Evolutionary conservation across 768 basidiomycete genomes (phyloP), one percentile per base, ranked within the genome.

Genomic region (Psilocybe subaeruginosa): DNA sequence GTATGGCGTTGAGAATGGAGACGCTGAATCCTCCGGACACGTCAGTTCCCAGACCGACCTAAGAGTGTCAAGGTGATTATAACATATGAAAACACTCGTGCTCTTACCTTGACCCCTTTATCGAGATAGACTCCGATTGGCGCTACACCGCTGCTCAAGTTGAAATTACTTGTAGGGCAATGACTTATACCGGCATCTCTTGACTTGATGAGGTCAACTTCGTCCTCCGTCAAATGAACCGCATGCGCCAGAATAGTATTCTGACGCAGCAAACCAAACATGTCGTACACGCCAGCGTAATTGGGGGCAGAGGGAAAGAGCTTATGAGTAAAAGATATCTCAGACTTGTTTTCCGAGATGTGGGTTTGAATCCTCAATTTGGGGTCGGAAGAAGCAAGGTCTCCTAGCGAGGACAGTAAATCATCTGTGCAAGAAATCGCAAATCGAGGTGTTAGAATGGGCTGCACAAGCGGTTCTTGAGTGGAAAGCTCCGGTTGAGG

Each of bases 11-110:
- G 62, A 97, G 79, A 61, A 98, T 91, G 4, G 94, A 96, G 3
- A 88, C 80, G 8, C 85, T 86, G 73, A 86, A 93, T 3, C 97
- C 96, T 9, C 97, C 97, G 1, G 93, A 91, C 56, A 92, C 88
- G 70, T 97, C 95, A 54, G 96, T 96, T 2, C 97, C 97, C n/a
- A 99, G 78, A 16, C 95, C 94, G 62, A 98, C 92, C 94, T 95
- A 31, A 12, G 23, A 45, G 19, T 3, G 37, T 31, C 49, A 46
- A 46, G 45, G 55, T 49, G 19, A 19, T 12, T 39, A 4, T 29
- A 7, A 30, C 46, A 12, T 29, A 16, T 8, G 54, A 0, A 48
- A 68, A 46, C 4, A 54, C 7, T 35, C 35, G 1, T 37, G 8
- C 16, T 9, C 76, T 30, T 58, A 92, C 95, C 82, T 97, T 97